Evolutionary conservation across 352 stramenopile genomes (phyloP).

Genomic region (Phytophthora podocarpi): DNA sequence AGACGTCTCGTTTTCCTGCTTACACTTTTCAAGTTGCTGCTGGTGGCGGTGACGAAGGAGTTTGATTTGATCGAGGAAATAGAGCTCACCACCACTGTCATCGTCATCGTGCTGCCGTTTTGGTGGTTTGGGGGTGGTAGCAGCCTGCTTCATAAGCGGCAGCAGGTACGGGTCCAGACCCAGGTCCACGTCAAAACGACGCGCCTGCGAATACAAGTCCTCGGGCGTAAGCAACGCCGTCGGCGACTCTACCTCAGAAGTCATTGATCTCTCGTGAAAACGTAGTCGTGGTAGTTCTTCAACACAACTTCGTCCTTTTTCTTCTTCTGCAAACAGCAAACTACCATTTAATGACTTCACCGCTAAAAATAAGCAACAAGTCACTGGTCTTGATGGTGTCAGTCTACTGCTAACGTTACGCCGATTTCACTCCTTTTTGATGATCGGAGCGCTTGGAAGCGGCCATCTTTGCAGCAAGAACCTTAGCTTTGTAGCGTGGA

Average conservation of each 20-base stretch:
- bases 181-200: constrained; percentile 51
- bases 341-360: too few relatives aligned
- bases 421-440: constrained; percentile 19
- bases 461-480: constrained; percentile 2
- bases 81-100: constrained; percentile 34
- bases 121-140: constrained; percentile 48
- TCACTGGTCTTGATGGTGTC: too few relatives aligned
- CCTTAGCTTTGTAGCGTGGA: constrained; percentile 32
- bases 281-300: too few relatives aligned
- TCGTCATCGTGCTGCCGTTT: constrained; percentile 24
- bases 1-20: constrained; percentile 8
- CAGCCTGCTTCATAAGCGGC: constrained; percentile 54
- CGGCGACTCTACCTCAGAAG: not conserved
- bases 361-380: too few relatives aligned
- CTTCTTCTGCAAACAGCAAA: too few relatives aligned
- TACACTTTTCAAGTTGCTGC: constrained; percentile 1
- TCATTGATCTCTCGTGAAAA: constrained; percentile 4
- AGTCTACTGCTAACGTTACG: too few relatives aligned
- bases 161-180: constrained; percentile 52
- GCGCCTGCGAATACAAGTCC: constrained; percentile 51
- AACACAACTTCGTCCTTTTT: too few relatives aligned
- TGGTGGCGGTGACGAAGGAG: constrained; percentile 37
- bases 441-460: constrained; percentile 1
- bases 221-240: constrained; percentile 37
- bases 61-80: constrained; percentile 60